phyloP scores from a whole-genome alignment of 1,139 yeast genomes.

The Keqinozyma sinolaborantium region DNA sequence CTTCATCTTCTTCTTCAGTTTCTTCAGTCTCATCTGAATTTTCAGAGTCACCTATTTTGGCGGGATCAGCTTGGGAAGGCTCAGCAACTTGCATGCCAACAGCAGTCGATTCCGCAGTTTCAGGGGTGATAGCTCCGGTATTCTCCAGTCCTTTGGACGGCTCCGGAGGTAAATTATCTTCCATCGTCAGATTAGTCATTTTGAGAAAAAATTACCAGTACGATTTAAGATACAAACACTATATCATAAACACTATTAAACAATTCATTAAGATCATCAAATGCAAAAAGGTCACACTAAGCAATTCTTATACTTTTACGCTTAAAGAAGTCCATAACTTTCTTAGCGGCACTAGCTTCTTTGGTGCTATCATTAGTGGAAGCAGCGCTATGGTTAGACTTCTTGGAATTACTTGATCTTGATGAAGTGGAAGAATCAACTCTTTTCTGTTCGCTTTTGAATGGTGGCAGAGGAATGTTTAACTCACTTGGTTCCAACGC shows the following conservation, averaged over 20 bases:
- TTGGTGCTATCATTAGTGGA: constrained; percentile 10
- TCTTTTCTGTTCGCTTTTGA: constrained; percentile 14
- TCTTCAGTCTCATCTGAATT: constrained; percentile 6
- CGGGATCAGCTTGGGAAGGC: not conserved
- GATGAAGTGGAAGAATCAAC: constrained; percentile 15
- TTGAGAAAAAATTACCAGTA: not conserved
- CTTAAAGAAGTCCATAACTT: constrained; percentile 78
- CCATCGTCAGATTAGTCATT: not conserved
- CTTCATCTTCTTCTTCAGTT: constrained; percentile 8
- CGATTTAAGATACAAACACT: too few relatives aligned
- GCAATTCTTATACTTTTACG: constrained; percentile 59
- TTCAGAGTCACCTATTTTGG: constrained; percentile 2
- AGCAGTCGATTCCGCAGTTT: not conserved
- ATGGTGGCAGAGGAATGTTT: constrained; percentile 13
- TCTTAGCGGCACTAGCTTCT: constrained; percentile 71
- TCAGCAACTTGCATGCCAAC: not conserved
- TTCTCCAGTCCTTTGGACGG: too few relatives aligned
- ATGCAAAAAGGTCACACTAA: constrained; percentile 6
- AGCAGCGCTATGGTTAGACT: constrained; percentile 1
- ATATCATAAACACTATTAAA: not conserved
- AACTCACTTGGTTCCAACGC: constrained; percentile 39
- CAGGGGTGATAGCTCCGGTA: not conserved
- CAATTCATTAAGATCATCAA: not conserved
- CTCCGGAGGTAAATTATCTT: too few relatives aligned
- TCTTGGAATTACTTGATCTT: constrained; percentile 11